Evolutionary conservation across 139 green algal species (phyloP).

Genomic region (Bryopsis sp.): DNA sequence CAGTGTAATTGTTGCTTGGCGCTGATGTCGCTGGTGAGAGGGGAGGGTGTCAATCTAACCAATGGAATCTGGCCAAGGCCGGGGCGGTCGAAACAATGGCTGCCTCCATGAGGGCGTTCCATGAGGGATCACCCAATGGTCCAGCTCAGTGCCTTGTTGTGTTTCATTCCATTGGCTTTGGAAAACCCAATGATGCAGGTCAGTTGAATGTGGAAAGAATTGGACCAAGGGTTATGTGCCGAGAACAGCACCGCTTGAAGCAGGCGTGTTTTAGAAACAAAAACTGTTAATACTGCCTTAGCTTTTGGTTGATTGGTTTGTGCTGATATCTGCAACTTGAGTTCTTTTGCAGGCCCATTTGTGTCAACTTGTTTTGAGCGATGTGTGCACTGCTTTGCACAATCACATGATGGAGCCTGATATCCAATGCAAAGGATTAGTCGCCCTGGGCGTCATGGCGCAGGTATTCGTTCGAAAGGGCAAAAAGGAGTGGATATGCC

Average conservation of each 20-base stretch:
- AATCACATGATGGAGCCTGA: slow-evolving; percentile 33
- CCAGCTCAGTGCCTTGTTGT: slow-evolving; percentile 55
- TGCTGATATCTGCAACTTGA: no score
- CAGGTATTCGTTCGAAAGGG: no score
- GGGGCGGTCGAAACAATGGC: slow-evolving; percentile 47
- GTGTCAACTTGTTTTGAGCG: slow-evolving; percentile 23
- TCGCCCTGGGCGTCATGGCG: slow-evolving; percentile 49
- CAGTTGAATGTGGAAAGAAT: no score
- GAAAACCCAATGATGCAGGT: slow-evolving; percentile 47
- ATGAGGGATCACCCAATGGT: slow-evolving; percentile 37
- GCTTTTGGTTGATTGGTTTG: no score
- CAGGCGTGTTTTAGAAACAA: no score
- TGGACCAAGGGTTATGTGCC: no score
- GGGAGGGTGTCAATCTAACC: slow-evolving; percentile 39
- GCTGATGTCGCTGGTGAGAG: slow-evolving; percentile 45
- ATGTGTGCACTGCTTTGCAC: slow-evolving; percentile 32
- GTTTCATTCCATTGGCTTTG: slow-evolving; percentile 47
- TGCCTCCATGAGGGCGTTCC: slow-evolving; percentile 29
- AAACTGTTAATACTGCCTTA: no score
- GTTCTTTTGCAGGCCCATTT: slow-evolving; percentile 37
- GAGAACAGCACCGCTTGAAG: no score
- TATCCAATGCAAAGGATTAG: slow-evolving; percentile 48
- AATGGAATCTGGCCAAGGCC: slow-evolving; percentile 40
- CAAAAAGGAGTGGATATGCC: no score
- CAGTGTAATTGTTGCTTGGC: slow-evolving; percentile 52